A percentile compares a stretch with the other conserved stretches of the same genome.
Conservation (phyloP, 1,284 basidiomycete genomes). For the Caloboletus firmus region DNA sequence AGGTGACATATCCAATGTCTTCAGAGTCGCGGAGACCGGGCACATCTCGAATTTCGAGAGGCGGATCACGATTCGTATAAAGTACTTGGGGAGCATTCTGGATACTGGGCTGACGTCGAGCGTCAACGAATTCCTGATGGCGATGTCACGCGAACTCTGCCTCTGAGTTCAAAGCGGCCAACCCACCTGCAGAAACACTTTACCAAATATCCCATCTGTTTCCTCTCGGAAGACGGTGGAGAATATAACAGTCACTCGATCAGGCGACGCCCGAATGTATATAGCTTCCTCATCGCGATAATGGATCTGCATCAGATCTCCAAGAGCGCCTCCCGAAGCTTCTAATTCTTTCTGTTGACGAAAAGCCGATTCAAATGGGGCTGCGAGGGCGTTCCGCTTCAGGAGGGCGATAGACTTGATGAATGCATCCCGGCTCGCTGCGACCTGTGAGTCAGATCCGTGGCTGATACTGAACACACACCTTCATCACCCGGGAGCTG, state of each 20-base stretch:
- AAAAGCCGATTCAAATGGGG: conserved; percentile 93
- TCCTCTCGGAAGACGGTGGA: conserved; percentile 97
- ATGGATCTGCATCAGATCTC: conserved; percentile 89
- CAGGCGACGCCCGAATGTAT: conserved; percentile 89
- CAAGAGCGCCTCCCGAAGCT: conserved; percentile 59
- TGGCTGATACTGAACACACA: conserved; percentile 42
- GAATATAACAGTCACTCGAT: conserved; percentile 98
- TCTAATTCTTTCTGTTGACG: conserved; percentile 85
- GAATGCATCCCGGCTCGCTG: conserved; percentile 79
- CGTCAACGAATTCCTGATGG: conserved; percentile 95
- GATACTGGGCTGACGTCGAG: conserved; percentile 87
- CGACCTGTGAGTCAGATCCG: conserved; percentile 3
- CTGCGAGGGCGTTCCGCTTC: conserved; percentile 93
- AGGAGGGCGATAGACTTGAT: conserved; percentile 83
- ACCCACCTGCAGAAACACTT: conserved; percentile 92
- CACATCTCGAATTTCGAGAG: conserved; percentile 90
- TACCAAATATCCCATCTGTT: conserved; percentile 95
- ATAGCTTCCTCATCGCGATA: conserved; percentile 98
- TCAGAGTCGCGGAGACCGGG: conserved; percentile 82
- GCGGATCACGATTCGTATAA: conserved; percentile 95
- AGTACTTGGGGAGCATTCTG: conserved; percentile 98
- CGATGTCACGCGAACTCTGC: conserved; percentile 1
- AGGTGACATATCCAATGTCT: conserved; percentile 97
- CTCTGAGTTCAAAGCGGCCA: background rate
- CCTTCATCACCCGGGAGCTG: conserved; percentile 77